phyloP scores from a whole-genome alignment of 805 yeast species.

The Cyberlindnera mycetangii region DNA sequence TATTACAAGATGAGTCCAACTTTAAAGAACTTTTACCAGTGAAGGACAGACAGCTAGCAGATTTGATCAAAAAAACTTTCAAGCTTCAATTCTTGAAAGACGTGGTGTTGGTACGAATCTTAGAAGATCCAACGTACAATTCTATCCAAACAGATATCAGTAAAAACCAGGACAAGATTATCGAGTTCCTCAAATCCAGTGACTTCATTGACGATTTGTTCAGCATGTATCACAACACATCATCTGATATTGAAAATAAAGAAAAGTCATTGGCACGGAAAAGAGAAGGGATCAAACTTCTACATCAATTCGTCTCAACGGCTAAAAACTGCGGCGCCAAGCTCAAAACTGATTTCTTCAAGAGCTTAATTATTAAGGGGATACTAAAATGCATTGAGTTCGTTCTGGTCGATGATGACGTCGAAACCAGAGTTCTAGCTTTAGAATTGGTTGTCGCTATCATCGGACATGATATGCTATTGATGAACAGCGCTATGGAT shows the following conservation, averaged over 20 bases:
- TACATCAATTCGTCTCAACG: slow-evolving; percentile 76
- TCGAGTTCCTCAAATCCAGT: slow-evolving; percentile 51
- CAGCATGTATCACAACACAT: slow-evolving; percentile 41
- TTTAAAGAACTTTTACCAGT: slow-evolving; percentile 75
- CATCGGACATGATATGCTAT: slow-evolving; percentile 76
- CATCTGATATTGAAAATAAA: not conserved
- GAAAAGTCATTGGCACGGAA: slow-evolving; percentile 30
- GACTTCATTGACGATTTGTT: slow-evolving; percentile 59
- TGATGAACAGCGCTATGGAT: slow-evolving; percentile 39
- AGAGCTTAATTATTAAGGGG: slow-evolving; percentile 62
- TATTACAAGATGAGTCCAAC: slow-evolving; percentile 50
- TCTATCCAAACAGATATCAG: slow-evolving; percentile 66
- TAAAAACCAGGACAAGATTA: slow-evolving; percentile 63
- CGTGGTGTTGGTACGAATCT: slow-evolving; percentile 73
- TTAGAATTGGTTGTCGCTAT: slow-evolving; percentile 78
- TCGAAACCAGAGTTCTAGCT: slow-evolving; percentile 60
- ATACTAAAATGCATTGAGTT: slow-evolving; percentile 66
- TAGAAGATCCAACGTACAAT: slow-evolving; percentile 78
- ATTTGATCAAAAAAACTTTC: slow-evolving; percentile 69
- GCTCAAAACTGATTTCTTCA: slow-evolving; percentile 65
- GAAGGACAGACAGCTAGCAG: slow-evolving; percentile 44
- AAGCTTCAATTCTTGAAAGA: slow-evolving; percentile 80
- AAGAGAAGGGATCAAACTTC: slow-evolving; percentile 70
- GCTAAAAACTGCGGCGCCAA: slow-evolving; percentile 61
- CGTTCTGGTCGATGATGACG: slow-evolving; percentile 56